Evolutionary conservation across 2,329 filamentous ascomycete genomes (phyloP), one percentile per base, ranked within the genome.

Genomic region (Aspergillus pseudoglaucus): DNA sequence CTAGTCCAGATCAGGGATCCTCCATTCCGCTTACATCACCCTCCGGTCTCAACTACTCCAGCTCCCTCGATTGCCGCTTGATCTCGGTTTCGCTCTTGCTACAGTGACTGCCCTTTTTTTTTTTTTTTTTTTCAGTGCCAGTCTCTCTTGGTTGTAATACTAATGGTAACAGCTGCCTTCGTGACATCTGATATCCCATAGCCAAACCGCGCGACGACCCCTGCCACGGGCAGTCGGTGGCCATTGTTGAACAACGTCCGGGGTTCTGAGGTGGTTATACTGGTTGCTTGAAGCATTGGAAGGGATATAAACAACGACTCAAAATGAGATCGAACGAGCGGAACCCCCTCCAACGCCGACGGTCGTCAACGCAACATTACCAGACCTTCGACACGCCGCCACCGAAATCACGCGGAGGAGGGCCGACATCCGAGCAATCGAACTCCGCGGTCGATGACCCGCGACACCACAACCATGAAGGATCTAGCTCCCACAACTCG

Each of bases 351-450:
- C 57, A 62, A 37, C 66, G 68, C 49, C 70, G 70, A 38, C 60
- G 60, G 45, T 72, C 70, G 27, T 72, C 70, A 5, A 74, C 69
- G 3, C 66, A 71, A 44, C 70, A 73, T 42, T 75, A 75, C 54
- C 71, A 74, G 53, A 75, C 72, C n/a, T 75, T 75, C 51, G 66
- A 69, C 45, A 73, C 70, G 23, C 69, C 72, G 30, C 67, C 71
- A 22, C 72, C 72, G n/a, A 73, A 69, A 47, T 73, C 70, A 47
- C 66, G 70, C 47, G 71, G 72, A 9, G 64, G 68, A 48, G 64
- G 68, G 48, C 72, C 72, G 10, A 66, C 69, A 17, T 72, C 71
- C 22, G 67, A 66, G 35, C 68, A 67, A 39, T 71, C 69, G 35
- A 64, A 60, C 41, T 69, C 67, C 30, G 71, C 71, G 1, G 64